Base-by-base conservation (phyloP, 208 protist genomes). In the Phytomonas sp. region DNA sequence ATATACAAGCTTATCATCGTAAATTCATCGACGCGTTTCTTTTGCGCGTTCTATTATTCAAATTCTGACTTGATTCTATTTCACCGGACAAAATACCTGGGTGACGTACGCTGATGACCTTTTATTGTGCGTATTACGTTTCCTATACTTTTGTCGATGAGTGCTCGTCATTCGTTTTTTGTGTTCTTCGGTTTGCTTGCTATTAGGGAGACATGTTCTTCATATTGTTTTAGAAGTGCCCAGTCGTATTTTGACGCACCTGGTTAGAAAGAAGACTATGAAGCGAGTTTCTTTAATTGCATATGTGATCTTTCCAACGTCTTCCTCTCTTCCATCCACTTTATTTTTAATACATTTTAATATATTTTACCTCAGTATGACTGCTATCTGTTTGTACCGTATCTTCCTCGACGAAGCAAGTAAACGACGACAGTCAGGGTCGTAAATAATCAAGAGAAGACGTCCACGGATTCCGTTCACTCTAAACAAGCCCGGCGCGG, bases 261-360 rank as follows among this genome's bases (percentile, higher is more conserved):
- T 26, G 13, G 5, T 56, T 26, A 26, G 15, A 56, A 56, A 26
- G 9, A 56, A 56, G 20, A 56, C 23, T 8, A 26, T 26, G 20
- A 23, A 23, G 20, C 17, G 26, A 32, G 7, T 71, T 64, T 51
- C 37, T 56, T 63, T 62, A 67, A 43, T 37, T 63, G 62, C 31
- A 66, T 26, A 36, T 53, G n/a, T 70, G 62, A 34, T 7, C 33
- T 26, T 31, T 53, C 66, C 34, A 60, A 68, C n/a, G 2, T 67
- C 61, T 63, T 30, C 26, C 33, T 51, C 40, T 51, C 15, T 13
- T 62, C 67, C 17, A 60, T 76, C 59, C 61, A 28, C 56, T 74
- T 68, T 62, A 36, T 64, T 72, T 73, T 51, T 2, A 20, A 32
- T 13, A 1, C 66, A 28, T 73, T 60, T 59, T 0, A 23, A 65